Conservation (phyloP, 2,329 filamentous ascomycete genomes). For the Neocucurbitaria cava region DNA sequence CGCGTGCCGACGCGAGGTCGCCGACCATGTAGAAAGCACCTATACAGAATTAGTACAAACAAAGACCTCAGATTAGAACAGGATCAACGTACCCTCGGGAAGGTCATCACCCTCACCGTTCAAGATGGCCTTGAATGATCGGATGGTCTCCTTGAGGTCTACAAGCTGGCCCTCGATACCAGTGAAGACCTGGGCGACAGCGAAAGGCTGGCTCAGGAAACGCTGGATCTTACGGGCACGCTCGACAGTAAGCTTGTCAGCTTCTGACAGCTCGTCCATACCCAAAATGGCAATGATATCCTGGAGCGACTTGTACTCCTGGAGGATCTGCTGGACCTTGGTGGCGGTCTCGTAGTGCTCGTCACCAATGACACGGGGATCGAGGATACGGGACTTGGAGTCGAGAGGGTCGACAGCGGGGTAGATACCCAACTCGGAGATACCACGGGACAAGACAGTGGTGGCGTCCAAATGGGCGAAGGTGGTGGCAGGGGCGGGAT, state of each 20-base stretch:
- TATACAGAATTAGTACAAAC: slow-evolving; percentile 37
- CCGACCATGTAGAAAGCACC: slow-evolving; percentile 96
- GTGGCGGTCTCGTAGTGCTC: slow-evolving; percentile 97
- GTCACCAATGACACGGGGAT: slow-evolving; percentile 96
- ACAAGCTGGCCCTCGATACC: slow-evolving; percentile 96
- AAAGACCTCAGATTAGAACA: background rate
- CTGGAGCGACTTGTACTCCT: slow-evolving; percentile 99
- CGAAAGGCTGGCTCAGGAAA: slow-evolving; percentile 99
- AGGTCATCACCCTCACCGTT: slow-evolving; percentile 94
- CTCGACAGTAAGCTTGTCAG: slow-evolving; percentile 99
- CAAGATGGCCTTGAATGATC: slow-evolving; percentile 96
- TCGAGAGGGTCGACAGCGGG: slow-evolving; percentile 99
- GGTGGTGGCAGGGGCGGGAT: slow-evolving; percentile 98
- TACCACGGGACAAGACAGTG: slow-evolving; percentile 99
- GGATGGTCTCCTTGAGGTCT: slow-evolving; percentile 97
- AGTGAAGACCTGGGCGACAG: slow-evolving; percentile 84
- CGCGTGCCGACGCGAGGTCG: slow-evolving; percentile 88
- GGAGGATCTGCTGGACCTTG: slow-evolving; percentile 97
- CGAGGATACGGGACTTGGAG: slow-evolving; percentile 99
- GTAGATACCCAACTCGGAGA: slow-evolving; percentile 99
- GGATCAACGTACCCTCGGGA: slow-evolving; percentile 75
- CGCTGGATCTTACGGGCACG: slow-evolving; percentile 99
- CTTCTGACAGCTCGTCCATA: slow-evolving; percentile 99
- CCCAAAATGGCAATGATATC: slow-evolving; percentile 99
- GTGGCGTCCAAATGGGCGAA: slow-evolving; percentile 99